Base-by-base conservation (phyloP, 805 yeast genomes). In the Pichia paraexigua region DNA sequence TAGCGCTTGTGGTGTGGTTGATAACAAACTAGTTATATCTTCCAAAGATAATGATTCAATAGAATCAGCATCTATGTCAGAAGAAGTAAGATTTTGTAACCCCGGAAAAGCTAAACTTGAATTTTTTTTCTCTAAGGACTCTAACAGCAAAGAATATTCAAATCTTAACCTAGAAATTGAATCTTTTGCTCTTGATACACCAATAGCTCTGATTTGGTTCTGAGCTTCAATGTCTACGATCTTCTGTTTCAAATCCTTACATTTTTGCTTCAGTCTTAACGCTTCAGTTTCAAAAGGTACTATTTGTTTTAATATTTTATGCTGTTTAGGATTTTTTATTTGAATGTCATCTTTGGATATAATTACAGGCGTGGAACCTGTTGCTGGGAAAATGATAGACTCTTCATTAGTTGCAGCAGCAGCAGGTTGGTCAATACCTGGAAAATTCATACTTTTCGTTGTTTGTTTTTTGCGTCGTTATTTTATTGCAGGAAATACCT, bases 71-170 rank as follows among this genome's bases (percentile, higher is more conserved):
- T 65, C 62, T 9, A 65, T 46, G 48, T 63, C 65, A 5, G 56
- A 59, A 1, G 63, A 54, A 6, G 52, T 48, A n/a, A 65, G 44
- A 15, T 52, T 55, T 21, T 58, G 60, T 8, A 61, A 45, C 39
- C 60, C 55, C 2, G 68, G 64, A 39, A 64, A 59, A 25, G 58
- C 57, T 32, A 60, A 49, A 24, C 56, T 58, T 5, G 55, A 45
- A 15, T 80, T 74, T 50, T 80, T 72, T 10, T 73, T 73, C 59
- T 91, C 97, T 42, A 94, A 74, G 54, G 87, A 75, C 63, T 92
- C 97, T 43, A 91, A 69, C 30, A 94, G 70, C 13, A 92, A 71
- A 1, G 91, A 78, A 61, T 94, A 85, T 63, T 94, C 98, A 44
- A 90, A 75, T 52, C 96, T 78, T 45, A 88, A 72, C 56, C 97